Evolutionary conservation across 2,329 filamentous ascomycete species (phyloP).

Genomic region (Penicillium hesseltinei): DNA sequence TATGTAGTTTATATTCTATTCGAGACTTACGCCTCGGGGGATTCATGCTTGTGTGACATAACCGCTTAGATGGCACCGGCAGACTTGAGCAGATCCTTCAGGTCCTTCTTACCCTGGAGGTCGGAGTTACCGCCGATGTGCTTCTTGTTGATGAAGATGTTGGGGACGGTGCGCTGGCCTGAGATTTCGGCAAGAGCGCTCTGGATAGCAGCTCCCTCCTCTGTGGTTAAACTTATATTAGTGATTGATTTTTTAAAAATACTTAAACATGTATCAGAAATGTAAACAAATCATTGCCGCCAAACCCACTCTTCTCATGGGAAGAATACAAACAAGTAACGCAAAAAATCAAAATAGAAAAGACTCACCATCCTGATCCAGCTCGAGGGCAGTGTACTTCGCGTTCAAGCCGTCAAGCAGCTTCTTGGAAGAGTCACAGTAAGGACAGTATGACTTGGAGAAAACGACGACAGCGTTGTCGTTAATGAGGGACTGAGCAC

Average conservation of each 20-base stretch:
- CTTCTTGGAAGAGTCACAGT: conserved; percentile 78
- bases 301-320: background rate
- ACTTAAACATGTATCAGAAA: background rate
- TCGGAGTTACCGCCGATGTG: conserved; percentile 98
- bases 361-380: conserved; percentile 76
- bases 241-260: background rate
- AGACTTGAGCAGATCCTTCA: conserved; percentile 63
- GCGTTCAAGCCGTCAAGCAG: conserved; percentile 68
- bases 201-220: conserved; percentile 81
- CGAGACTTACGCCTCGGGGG: too few relatives aligned
- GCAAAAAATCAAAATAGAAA: background rate
- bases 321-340: background rate
- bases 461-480: conserved; percentile 92
- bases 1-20: background rate
- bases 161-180: conserved; percentile 85
- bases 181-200: conserved; percentile 76
- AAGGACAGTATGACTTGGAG: conserved; percentile 95
- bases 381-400: conserved; percentile 73
- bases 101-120: conserved; percentile 63
- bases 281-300: too few relatives aligned
- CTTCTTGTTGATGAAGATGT: conserved; percentile 86
- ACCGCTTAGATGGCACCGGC: conserved; percentile 58
- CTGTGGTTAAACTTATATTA: conserved; percentile 47
- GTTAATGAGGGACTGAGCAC: conserved; percentile 83
- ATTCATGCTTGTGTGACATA: background rate